These are phyloP conservation scores for Umbelopsis sp. DNA, from an alignment of 192 early-diverging fungal genomes.

Conservation along the genomic window DNA sequence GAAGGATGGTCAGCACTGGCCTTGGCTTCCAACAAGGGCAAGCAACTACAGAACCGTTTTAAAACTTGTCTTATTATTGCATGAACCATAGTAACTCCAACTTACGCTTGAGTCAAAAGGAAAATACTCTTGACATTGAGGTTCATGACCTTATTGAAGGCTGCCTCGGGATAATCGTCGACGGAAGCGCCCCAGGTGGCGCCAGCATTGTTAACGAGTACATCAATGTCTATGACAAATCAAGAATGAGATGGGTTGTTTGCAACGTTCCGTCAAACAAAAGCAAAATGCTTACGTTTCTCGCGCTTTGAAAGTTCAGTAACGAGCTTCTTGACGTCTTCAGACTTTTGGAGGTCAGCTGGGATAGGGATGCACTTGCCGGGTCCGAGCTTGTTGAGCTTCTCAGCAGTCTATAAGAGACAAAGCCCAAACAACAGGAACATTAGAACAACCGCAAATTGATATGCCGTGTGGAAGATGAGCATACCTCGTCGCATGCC, in stretches of 20 bases:
- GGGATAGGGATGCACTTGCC: slow-evolving; percentile 72
- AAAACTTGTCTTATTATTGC: background rate
- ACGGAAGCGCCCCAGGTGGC: slow-evolving; percentile 55
- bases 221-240: slow-evolving; percentile 62
- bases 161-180: slow-evolving; percentile 60
- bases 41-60: slow-evolving; percentile 33
- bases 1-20: slow-evolving; percentile 58
- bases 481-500: slow-evolving; percentile 50
- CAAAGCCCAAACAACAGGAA: too few species aligned
- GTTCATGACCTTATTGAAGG: slow-evolving; percentile 78
- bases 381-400: slow-evolving; percentile 66
- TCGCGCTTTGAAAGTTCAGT: slow-evolving; percentile 60
- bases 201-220: slow-evolving; percentile 87
- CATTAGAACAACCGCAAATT: background rate
- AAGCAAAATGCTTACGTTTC: slow-evolving; percentile 42
- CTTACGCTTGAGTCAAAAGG: slow-evolving; percentile 68
- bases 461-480: too few species aligned
- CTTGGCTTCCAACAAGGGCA: slow-evolving; percentile 69
- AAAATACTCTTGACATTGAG: slow-evolving; percentile 85
- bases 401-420: slow-evolving; percentile 52
- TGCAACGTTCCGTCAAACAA: background rate
- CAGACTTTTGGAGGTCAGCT: slow-evolving; percentile 66
- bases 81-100: background rate
- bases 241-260: background rate
- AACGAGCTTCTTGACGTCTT: slow-evolving; percentile 61